A percentile compares a stretch with the other conserved stretches of the same genome.
Conservation (phyloP, 495 filamentous ascomycete species). For the Parathielavia hyrcaniae region DNA sequence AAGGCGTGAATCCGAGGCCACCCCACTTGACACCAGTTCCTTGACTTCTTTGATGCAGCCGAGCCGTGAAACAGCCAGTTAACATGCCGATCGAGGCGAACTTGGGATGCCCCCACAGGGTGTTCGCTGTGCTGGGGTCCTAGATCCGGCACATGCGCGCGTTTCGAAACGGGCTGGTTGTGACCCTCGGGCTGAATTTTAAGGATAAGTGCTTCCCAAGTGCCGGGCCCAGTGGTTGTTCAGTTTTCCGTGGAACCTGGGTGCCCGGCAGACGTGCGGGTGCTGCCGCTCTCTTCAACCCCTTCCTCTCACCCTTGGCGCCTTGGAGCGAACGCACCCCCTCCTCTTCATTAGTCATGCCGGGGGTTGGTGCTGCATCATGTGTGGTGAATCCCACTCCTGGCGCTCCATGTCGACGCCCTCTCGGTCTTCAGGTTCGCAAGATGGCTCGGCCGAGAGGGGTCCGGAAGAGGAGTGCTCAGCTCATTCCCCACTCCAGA, state of each 20-base stretch:
- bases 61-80: background rate
- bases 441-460: constrained; percentile 6
- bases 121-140: background rate
- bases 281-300: background rate
- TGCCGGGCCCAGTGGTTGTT: background rate
- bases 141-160: background rate
- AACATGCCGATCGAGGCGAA: background rate
- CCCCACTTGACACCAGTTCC: too few species aligned
- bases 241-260: background rate
- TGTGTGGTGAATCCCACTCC: constrained; percentile 12
- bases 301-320: too few species aligned
- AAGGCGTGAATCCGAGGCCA: too few species aligned
- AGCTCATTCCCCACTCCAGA: background rate
- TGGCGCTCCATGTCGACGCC: background rate
- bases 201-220: background rate
- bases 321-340: too few species aligned
- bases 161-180: background rate
- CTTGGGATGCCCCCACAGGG: background rate
- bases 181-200: background rate
- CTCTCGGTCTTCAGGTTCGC: background rate
- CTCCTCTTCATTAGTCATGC: constrained; percentile 18
- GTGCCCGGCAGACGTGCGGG: background rate
- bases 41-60: too few species aligned
- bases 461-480: background rate
- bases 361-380: constrained; percentile 11